These are phyloP conservation scores for Arachnopeziza araneosa DNA, from an alignment of 2,329 filamentous ascomycete genomes.

Conservation along the genomic window DNA sequence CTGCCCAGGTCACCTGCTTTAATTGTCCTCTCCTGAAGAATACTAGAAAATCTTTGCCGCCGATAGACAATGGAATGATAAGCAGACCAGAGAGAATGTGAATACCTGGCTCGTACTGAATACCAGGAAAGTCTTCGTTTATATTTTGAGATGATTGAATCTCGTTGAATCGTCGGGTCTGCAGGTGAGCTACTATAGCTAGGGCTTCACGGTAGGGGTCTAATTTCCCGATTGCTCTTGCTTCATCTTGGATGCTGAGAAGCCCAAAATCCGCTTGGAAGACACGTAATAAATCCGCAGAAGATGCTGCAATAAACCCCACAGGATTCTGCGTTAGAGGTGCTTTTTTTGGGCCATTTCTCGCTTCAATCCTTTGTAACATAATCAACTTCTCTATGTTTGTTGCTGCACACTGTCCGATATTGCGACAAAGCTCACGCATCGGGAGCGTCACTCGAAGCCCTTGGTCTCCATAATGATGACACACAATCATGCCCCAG, in stretches of 20 bases:
- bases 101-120: slow-evolving; percentile 15
- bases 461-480: slow-evolving; percentile 67
- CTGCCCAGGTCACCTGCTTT: slow-evolving; percentile 72
- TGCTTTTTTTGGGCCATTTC: slow-evolving; percentile 8
- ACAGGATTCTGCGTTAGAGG: slow-evolving; percentile 13
- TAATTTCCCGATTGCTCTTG: slow-evolving; percentile 19
- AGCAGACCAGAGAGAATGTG: slow-evolving; percentile 17
- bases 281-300: slow-evolving; percentile 17
- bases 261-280: slow-evolving; percentile 23
- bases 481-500: slow-evolving; percentile 84
- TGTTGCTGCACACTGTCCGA: slow-evolving; percentile 39
- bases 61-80: slow-evolving; percentile 19
- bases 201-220: slow-evolving; percentile 22
- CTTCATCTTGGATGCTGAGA: slow-evolving; percentile 20
- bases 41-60: slow-evolving; percentile 50
- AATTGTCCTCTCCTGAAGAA: slow-evolving; percentile 79
- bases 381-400: slow-evolving; percentile 20
- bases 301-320: slow-evolving; percentile 17
- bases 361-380: slow-evolving; percentile 14
- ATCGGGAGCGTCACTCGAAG: slow-evolving; percentile 87
- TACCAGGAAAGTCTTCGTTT: slow-evolving; percentile 17
- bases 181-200: slow-evolving; percentile 18
- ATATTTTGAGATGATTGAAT: slow-evolving; percentile 16
- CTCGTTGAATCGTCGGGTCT: slow-evolving; percentile 11
- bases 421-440: slow-evolving; percentile 79